Evolutionary conservation across 2,329 filamentous ascomycete species (phyloP).

Genomic region (Byssoonygena ceratinophila): DNA sequence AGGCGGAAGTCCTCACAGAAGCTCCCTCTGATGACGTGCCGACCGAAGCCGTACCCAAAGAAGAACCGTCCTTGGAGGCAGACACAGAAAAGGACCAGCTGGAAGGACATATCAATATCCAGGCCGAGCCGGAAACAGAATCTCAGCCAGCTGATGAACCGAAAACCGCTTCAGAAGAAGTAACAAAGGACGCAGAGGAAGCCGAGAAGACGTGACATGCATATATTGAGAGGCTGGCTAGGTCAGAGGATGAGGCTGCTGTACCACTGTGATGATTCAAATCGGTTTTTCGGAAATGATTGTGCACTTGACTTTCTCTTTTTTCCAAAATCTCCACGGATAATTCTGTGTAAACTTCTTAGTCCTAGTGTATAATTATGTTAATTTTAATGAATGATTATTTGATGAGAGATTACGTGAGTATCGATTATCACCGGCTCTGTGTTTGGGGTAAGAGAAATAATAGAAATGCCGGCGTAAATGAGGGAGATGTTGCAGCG

Average conservation of each 20-base stretch:
- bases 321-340: neutral
- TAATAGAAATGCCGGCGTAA: too few species aligned
- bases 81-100: neutral
- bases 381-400: neutral
- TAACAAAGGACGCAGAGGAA: neutral
- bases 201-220: constrained; percentile 3
- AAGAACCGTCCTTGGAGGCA: neutral
- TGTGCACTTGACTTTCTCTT: too few species aligned
- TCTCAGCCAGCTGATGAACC: neutral
- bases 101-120: neutral
- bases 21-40: neutral
- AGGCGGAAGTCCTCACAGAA: neutral
- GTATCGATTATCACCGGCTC: too few species aligned
- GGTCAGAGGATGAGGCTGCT: neutral
- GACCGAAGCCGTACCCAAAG: neutral
- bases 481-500: too few species aligned
- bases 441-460: too few species aligned
- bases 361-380: constrained; percentile 7
- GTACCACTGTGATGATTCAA: neutral
- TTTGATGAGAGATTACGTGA: neutral
- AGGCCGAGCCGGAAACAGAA: neutral
- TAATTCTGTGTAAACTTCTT: neutral
- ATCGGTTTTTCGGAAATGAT: too few species aligned
- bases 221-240: neutral
- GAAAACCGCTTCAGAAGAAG: neutral